A percentile compares a stretch with the other conserved stretches of the same genome.
These are phyloP conservation scores for Euptelea pleiosperma DNA, from an alignment of 164 flowering plant species.

Conservation along the genomic window DNA sequence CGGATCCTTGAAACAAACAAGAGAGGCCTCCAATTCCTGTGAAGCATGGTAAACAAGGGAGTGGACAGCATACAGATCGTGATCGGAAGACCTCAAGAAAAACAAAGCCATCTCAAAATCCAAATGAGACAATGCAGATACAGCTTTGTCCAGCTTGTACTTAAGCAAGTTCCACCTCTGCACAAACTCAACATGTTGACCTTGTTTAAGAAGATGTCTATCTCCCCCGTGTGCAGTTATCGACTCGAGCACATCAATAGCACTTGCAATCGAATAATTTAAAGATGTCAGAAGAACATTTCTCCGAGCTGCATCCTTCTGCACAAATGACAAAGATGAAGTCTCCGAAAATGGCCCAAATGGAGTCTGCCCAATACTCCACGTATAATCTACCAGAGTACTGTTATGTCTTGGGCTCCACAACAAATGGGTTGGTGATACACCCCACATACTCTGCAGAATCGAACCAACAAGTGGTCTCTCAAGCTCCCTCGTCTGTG, in stretches of 20 bases:
- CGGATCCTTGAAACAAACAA: slow-evolving; percentile 91
- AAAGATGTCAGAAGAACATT: slow-evolving; percentile 71
- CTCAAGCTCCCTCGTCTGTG: slow-evolving; percentile 80
- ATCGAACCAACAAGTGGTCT: slow-evolving; percentile 86
- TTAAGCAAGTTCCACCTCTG: slow-evolving; percentile 86
- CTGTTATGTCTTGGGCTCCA: slow-evolving; percentile 86
- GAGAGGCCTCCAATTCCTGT: slow-evolving; percentile 81
- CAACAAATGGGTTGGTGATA: slow-evolving; percentile 86
- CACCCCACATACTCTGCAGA: slow-evolving; percentile 97
- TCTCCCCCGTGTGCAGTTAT: slow-evolving; percentile 78
- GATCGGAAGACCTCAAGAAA: slow-evolving; percentile 74
- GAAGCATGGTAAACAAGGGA: slow-evolving; percentile 73
- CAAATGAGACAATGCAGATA: slow-evolving; percentile 79
- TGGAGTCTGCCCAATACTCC: slow-evolving; percentile 98
- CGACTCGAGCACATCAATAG: slow-evolving; percentile 73
- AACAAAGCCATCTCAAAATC: slow-evolving; percentile 81
- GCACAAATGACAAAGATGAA: slow-evolving; percentile 77
- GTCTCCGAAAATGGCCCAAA: slow-evolving; percentile 93
- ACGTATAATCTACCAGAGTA: slow-evolving; percentile 87
- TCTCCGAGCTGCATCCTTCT: slow-evolving; percentile 93
- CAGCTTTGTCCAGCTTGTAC: slow-evolving; percentile 82
- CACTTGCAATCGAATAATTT: slow-evolving; percentile 77
- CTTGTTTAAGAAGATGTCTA: slow-evolving; percentile 54
- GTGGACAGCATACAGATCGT: slow-evolving; percentile 81
- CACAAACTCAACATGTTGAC: slow-evolving; percentile 51